Evolutionary conservation across 2,329 filamentous ascomycete genomes (phyloP), one percentile per base, ranked within the genome.

Genomic region (Penicillium sumatraense): DNA sequence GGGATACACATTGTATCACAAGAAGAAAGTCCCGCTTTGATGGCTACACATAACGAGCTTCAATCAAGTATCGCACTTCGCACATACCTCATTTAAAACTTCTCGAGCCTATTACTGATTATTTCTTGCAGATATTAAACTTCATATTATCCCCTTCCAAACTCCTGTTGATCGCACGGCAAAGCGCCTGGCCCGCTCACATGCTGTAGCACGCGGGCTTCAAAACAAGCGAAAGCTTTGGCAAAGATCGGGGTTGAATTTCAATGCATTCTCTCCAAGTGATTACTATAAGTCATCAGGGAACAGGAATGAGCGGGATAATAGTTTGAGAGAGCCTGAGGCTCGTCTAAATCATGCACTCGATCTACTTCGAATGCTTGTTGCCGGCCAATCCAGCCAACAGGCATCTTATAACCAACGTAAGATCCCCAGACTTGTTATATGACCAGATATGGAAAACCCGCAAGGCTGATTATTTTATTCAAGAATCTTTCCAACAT

Each of bases 201-300:
- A 72, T 64, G 70, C 68, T 46, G 62, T 72, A 41, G 58, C 56
- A 46, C 64, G 57, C 31, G 70, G 55, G 8, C 63, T 72, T 3
- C 52, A 63, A 31, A 62, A 58, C 16, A 71, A 73, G 60, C 64
- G 70, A 56, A 68, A 61, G 49, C 52, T 59, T 13, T 62, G 68
- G 58, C 61, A 66, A 59, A 50, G 65, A 20, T 60, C 57, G 31
- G 57, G 51, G 3, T n/a, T 60, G 11, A 68, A 72, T 44, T 72
- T 72, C 52, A 62, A 60, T 16, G 9, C 58, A 65, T 40, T 63
- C 7, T n/a, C 18, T 36, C 11, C 16, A 4, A 20, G 31, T 21
- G 36, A 16, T 29, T 21, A 38, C 20, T 2, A 16, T 49, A 21
- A 9, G 14, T 6, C 9, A 24, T 11, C 38, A 21, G 7, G 7